These are phyloP conservation scores for Pelargonium cotyledonis DNA, from an alignment of 441 rosid genomes.

Conservation along the genomic window DNA sequence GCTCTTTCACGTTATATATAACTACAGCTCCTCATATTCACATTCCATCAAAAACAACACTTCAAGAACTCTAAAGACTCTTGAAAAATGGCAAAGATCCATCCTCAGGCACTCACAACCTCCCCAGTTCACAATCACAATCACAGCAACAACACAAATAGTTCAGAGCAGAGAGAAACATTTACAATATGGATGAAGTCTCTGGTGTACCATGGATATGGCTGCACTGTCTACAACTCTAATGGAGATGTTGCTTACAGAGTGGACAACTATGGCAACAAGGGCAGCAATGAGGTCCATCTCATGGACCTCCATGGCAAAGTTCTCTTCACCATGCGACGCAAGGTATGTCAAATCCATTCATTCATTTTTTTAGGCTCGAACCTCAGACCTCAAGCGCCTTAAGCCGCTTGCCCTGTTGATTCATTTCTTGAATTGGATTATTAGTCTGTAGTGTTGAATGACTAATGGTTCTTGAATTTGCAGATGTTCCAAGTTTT, in stretches of 20 bases:
- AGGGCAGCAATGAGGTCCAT: conserved; percentile 36
- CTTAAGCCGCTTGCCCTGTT: too few species aligned
- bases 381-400: too few species aligned
- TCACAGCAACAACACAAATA: background rate
- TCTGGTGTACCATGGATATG: conserved; percentile 43
- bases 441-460: background rate
- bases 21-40: background rate
- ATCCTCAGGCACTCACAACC: conserved; percentile 4
- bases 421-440: too few species aligned
- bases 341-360: conserved; percentile 22
- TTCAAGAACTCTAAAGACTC: background rate
- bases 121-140: background rate
- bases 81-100: background rate
- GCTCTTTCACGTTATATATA: background rate
- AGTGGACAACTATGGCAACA: conserved; percentile 52
- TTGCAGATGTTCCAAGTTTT: background rate
- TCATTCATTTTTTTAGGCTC: too few species aligned
- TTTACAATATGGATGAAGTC: conserved; percentile 77
- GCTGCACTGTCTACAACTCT: conserved; percentile 54
- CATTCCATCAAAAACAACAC: background rate
- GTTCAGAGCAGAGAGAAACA: conserved; percentile 25
- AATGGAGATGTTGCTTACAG: conserved; percentile 48
- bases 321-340: conserved; percentile 38
- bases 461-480: background rate
- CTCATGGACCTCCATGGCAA: conserved; percentile 49